A percentile compares a stretch with the other conserved stretches of the same genome.
These are phyloP conservation scores for Verticillium zaregamsianum DNA, from an alignment of 2,329 filamentous ascomycete species.

Conservation along the genomic window DNA sequence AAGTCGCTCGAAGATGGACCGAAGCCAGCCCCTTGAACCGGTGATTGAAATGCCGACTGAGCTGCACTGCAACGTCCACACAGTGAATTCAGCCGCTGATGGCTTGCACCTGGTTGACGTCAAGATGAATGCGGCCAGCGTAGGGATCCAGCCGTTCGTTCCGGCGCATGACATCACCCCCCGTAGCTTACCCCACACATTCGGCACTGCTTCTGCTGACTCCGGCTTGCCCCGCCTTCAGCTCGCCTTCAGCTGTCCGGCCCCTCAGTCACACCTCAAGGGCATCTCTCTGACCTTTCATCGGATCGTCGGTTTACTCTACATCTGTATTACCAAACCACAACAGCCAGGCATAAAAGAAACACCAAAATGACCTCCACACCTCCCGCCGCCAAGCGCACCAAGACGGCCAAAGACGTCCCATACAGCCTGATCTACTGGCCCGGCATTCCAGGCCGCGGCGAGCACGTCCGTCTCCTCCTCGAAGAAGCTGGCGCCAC, in stretches of 20 bases:
- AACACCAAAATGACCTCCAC: conserved; percentile 5
- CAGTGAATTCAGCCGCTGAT: too few species aligned
- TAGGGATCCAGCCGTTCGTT: background rate
- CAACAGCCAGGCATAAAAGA: too few species aligned
- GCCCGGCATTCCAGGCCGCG: conserved; percentile 67
- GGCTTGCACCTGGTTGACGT: too few species aligned
- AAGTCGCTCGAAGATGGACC: too few species aligned
- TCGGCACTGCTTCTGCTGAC: background rate
- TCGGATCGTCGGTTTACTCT: too few species aligned
- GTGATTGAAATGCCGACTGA: too few species aligned
- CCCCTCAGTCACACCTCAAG: too few species aligned
- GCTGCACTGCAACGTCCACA: too few species aligned
- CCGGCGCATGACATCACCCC: background rate
- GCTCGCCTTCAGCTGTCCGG: background rate
- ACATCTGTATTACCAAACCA: too few species aligned
- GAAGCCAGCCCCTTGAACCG: too few species aligned
- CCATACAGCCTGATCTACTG: conserved; percentile 68
- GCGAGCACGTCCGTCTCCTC: conserved; percentile 67
- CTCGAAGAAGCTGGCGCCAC: conserved; percentile 64
- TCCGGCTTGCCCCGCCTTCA: background rate
- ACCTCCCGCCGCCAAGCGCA: conserved; percentile 21
- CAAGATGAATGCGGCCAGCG: too few species aligned
- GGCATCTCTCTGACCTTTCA: too few species aligned
- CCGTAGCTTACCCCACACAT: background rate
- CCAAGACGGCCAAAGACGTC: conserved; percentile 33